Evolutionary conservation across 768 basidiomycete species (phyloP).

Genomic region (Calocera cornea): DNA sequence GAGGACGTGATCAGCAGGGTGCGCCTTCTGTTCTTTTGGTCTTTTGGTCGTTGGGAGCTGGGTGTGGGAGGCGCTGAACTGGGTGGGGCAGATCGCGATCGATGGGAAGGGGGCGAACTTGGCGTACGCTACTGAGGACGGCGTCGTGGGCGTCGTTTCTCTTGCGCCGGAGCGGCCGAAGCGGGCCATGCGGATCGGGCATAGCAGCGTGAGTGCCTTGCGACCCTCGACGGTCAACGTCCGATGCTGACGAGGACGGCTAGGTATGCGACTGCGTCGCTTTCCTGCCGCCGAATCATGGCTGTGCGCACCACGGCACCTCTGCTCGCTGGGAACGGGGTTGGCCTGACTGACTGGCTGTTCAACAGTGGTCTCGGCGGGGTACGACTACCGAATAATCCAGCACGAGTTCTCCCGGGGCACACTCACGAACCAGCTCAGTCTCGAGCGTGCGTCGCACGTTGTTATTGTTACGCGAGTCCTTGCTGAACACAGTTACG

Average conservation of each 20-base stretch:
- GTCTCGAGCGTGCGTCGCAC: not conserved
- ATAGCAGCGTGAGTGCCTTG: not conserved
- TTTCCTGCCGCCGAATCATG: not conserved
- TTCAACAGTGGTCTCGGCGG: not conserved
- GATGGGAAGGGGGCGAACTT: not conserved
- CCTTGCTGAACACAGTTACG: not conserved
- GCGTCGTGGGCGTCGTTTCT: not conserved
- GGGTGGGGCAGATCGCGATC: not conserved
- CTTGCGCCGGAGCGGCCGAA: not conserved
- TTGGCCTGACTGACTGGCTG: no score
- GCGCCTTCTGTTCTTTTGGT: not conserved
- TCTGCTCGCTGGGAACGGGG: not conserved
- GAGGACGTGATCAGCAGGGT: conserved; percentile 2
- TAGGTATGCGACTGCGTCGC: not conserved
- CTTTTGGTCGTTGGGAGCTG: no score
- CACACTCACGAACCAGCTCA: not conserved
- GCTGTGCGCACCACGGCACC: not conserved
- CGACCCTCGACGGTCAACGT: not conserved
- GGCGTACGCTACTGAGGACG: not conserved
- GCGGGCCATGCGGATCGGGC: not conserved
- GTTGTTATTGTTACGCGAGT: not conserved
- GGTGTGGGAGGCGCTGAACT: not conserved
- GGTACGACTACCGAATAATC: conserved; percentile 5
- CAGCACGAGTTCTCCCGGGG: not conserved
- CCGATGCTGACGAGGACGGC: not conserved